Conservation (phyloP, 2,329 filamentous ascomycete genomes). For the Cladosporium cucumerinum region DNA sequence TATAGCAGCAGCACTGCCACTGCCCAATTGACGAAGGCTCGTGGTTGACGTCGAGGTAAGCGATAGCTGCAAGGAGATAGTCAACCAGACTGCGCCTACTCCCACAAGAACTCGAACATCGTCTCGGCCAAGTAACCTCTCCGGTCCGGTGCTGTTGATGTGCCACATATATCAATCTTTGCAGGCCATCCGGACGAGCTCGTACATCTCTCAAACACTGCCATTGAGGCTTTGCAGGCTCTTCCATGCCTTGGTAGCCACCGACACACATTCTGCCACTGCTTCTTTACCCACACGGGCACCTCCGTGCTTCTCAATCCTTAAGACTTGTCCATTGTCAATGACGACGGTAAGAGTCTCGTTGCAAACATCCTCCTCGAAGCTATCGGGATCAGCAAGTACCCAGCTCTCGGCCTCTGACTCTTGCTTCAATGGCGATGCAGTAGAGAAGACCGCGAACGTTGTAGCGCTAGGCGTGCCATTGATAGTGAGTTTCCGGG, state of each 20-base stretch:
- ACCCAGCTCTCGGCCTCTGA: conserved; percentile 58
- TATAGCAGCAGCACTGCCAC: not conserved
- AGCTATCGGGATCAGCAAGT: conserved; percentile 80
- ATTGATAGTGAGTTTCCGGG: conserved; percentile 56
- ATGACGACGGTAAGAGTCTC: conserved; percentile 77
- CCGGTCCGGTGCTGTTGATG: not conserved
- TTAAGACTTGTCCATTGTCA: conserved; percentile 53
- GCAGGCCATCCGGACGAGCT: not conserved
- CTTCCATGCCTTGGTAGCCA: conserved; percentile 7
- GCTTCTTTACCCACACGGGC: conserved; percentile 62
- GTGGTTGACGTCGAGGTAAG: not conserved
- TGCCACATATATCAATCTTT: not conserved
- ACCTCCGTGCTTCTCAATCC: conserved; percentile 82
- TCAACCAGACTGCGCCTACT: not conserved
- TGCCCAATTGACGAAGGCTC: not conserved
- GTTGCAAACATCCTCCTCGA: conserved; percentile 81
- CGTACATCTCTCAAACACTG: conserved; percentile 26
- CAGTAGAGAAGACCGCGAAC: conserved; percentile 71
- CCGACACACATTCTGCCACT: conserved; percentile 55
- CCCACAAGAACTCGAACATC: not conserved
- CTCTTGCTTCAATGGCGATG: conserved; percentile 46
- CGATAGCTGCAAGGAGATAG: not conserved
- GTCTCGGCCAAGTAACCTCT: not conserved
- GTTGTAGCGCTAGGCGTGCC: conserved; percentile 73
- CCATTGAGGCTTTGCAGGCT: not conserved